Conservation (phyloP, 306 rosid genomes). For the Gastrolobium villosum region DNA sequence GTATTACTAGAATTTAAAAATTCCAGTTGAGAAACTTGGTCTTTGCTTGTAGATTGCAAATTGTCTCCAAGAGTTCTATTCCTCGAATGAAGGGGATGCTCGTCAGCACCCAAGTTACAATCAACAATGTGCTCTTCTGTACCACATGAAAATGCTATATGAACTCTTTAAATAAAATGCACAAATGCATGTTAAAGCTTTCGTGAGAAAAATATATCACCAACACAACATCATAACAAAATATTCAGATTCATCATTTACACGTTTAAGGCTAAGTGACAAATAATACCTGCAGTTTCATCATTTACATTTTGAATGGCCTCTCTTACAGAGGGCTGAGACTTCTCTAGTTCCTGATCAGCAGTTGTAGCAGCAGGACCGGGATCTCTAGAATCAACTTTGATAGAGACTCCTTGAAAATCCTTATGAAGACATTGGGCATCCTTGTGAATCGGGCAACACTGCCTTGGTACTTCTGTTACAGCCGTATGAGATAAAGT, state of each 20-base stretch:
- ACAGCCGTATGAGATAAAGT: slow-evolving; percentile 47
- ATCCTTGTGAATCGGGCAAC: slow-evolving; percentile 42
- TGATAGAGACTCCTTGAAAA: slow-evolving; percentile 47
- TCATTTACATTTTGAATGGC: slow-evolving; percentile 41
- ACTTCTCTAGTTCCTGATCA: slow-evolving; percentile 46
- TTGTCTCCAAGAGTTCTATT: slow-evolving; percentile 44
- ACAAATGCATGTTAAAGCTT: slow-evolving; percentile 40
- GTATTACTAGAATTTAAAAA: slow-evolving; percentile 39
- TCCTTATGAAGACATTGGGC: slow-evolving; percentile 47
- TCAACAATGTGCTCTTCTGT: slow-evolving; percentile 49
- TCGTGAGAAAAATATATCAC: slow-evolving; percentile 13
- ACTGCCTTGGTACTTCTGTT: slow-evolving; percentile 48
- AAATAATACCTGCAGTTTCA: slow-evolving; percentile 56
- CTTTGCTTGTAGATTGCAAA: slow-evolving; percentile 55
- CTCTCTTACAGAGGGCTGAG: slow-evolving; percentile 36
- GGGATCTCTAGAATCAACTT: slow-evolving; percentile 45
- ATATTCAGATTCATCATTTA: slow-evolving; percentile 15
- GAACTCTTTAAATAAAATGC: slow-evolving; percentile 42
- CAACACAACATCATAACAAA: slow-evolving; percentile 35
- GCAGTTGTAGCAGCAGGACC: slow-evolving; percentile 43
- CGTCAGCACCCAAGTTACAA: slow-evolving; percentile 52
- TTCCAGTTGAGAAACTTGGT: slow-evolving; percentile 52
- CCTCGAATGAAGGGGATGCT: slow-evolving; percentile 47
- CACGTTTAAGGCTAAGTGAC: slow-evolving; percentile 26
- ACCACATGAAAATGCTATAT: slow-evolving; percentile 51